Evolutionary conservation across 495 filamentous ascomycete genomes (phyloP), one percentile per base, ranked within the genome.

Genomic region (Ramalina intermedia): DNA sequence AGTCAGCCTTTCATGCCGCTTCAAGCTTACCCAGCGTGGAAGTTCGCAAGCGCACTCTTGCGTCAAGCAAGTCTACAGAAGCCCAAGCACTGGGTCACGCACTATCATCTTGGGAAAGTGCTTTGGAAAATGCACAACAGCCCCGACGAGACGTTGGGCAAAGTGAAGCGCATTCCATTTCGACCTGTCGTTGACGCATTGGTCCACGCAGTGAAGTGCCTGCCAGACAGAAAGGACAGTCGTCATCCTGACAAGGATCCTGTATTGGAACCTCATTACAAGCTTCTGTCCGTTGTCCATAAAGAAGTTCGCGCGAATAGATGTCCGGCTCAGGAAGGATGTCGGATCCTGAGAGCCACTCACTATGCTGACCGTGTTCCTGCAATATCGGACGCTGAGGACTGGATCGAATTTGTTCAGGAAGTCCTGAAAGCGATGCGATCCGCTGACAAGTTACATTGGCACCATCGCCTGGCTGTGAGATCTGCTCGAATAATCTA

Each of bases 201-300:
- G 37, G 73, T 82, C 17, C 77, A 76, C 52, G 81, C 89, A 0
- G 81, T 96, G 51, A 69, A 85, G 52, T 72, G 78, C 4, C 74
- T 93, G n/a, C 88, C 87, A 6, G 83, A 86, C 55, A 84, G 81
- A 18, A 82, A 75, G 46, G 81, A 91, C 54, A 81, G 78, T 13
- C 71, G 82, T 21, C 56, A 58, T 42, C 53, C 53, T n/a, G 56
- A 55, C 20, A 73, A 75, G 48, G 87, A 96, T 51, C 88, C 86
- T 0, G 84, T 93, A 18, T 76, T 99, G 21, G 91, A 96, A 61
- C 93, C 91, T 13, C 89, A 96, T 59, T 96, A 95, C 66, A 96
- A 96, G 64, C 81, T 96, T 24, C 73, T 94, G 23, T 90, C 87
- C 13, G 70, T 91, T 45, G 71, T 87, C 11, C 79, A 94, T 64